These are phyloP conservation scores for Chiua sp. DNA, from an alignment of 1,284 basidiomycete genomes.

Conservation along the genomic window DNA sequence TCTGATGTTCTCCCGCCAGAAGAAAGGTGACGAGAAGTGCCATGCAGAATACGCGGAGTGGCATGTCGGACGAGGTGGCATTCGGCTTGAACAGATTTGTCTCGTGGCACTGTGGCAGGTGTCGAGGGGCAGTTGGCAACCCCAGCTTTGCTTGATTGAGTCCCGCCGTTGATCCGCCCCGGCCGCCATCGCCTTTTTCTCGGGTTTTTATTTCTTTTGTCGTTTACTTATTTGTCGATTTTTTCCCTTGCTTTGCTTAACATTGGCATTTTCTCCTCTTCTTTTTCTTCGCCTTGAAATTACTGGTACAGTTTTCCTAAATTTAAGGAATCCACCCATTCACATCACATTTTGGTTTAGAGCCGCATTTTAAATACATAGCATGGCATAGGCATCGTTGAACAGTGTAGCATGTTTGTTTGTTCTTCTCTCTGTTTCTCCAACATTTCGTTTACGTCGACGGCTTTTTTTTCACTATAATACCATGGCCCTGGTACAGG, in stretches of 20 bases:
- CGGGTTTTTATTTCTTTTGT: neutral
- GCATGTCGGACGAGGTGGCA: constrained; percentile 32
- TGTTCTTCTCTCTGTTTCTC: neutral
- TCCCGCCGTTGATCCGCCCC: constrained; percentile 14
- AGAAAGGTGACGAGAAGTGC: constrained; percentile 14
- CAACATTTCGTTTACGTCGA: neutral
- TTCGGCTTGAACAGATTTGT: constrained; percentile 28
- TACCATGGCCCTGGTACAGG: neutral
- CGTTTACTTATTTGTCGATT: neutral
- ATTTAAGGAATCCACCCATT: constrained; percentile 1
- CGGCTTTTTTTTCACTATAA: neutral
- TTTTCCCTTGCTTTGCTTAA: neutral
- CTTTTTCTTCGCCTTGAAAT: neutral
- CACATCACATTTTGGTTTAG: constrained; percentile 16
- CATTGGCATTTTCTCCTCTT: neutral
- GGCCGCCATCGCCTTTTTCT: neutral
- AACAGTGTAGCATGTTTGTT: constrained; percentile 8
- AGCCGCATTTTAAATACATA: constrained; percentile 20
- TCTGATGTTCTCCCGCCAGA: constrained; percentile 16
- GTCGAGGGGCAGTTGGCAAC: constrained; percentile 38
- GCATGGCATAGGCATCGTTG: constrained; percentile 13
- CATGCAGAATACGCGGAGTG: constrained; percentile 22
- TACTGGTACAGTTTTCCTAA: neutral
- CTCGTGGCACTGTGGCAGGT: constrained; percentile 32
- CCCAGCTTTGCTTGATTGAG: constrained; percentile 31